Evolutionary conservation across 768 basidiomycete species (phyloP), one percentile per base, ranked within the genome.

Genomic region (Atractiella rhizophila): DNA sequence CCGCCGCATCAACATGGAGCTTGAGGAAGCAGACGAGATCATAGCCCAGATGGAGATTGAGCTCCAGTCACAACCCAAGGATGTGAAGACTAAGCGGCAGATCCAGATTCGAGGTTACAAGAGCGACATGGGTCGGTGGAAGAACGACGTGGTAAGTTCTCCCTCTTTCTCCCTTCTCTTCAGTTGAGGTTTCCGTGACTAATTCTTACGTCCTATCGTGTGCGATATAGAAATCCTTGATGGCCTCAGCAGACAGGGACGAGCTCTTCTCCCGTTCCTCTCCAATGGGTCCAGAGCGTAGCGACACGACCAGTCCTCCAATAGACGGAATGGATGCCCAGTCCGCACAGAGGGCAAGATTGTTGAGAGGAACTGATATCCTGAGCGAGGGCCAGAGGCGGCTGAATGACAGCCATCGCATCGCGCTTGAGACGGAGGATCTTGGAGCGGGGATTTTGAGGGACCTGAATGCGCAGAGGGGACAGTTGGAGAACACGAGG

Each of bases 11-110:
- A 80, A 86, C 56, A 81, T 85, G 70, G 88, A 96, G 56, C 63
- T 98, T 4, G 91, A 98, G 57, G 91, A 98, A 59, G 88, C 86
- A 0, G 86, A 91, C 51, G 91, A 96, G 65, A 83, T 94, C 70
- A 69, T 94, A 49, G 83, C 83, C 35, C 91, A 98, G 69, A 91
- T 98, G 88, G 88, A 94, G 63, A 76, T 98, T 43, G 91, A 98
- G 63, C 74, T 88, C 6, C 83, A 85, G 52, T 78, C 81, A 10
- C 83, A 94, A 55, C 83, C 85, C 1, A 74, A 79, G 54, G 18
- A 77, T 18, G 66, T 85, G 51, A 70, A 76, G 37, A 61, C 73
- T 0, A 69, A 72, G 46, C 86, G 85, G 56, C 73, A 76, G 46
- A 58, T 66, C 16, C 72, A 81, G 45, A 68, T 91, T 39, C 67